phyloP scores from a whole-genome alignment of 2,329 filamentous ascomycete genomes.

The Ceratocystis alfenasii region DNA sequence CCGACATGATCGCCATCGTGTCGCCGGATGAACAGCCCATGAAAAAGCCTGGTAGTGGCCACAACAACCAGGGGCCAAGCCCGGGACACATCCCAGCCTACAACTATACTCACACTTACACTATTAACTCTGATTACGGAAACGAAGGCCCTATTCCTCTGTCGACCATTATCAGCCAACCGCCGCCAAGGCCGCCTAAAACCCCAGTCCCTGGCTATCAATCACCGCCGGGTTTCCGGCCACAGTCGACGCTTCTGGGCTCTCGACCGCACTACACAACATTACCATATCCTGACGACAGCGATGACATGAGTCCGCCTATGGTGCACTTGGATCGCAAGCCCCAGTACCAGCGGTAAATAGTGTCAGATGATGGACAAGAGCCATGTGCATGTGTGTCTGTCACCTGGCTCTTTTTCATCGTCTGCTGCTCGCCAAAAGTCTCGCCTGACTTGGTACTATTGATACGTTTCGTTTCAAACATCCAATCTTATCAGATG shows the following conservation, averaged over 20 bases:
- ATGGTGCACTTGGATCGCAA: constrained; percentile 77
- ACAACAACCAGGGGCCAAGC: constrained; percentile 25
- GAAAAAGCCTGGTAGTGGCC: constrained; percentile 21
- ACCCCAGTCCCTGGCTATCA: constrained; percentile 51
- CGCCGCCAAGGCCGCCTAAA: constrained; percentile 66
- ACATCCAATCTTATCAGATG: not conserved
- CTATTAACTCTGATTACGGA: not conserved
- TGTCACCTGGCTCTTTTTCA: not conserved
- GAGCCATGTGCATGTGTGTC: not conserved
- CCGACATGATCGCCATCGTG: constrained; percentile 57
- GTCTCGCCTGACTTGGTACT: not conserved
- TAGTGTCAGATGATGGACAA: constrained; percentile 30
- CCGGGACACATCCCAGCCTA: not conserved
- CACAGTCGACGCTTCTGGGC: constrained; percentile 20
- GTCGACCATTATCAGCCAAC: constrained; percentile 31
- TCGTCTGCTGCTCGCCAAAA: not conserved
- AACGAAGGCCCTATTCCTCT: constrained; percentile 17
- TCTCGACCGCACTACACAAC: not conserved
- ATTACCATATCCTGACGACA: constrained; percentile 67
- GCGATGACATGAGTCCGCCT: constrained; percentile 63
- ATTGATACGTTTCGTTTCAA: not conserved
- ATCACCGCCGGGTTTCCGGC: constrained; percentile 28
- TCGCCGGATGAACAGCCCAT: constrained; percentile 46
- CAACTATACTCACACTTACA: not conserved
- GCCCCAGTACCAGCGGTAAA: constrained; percentile 48